phyloP scores from a whole-genome alignment of 805 yeast species.

The Wickerhamomyces sydowiorum region DNA sequence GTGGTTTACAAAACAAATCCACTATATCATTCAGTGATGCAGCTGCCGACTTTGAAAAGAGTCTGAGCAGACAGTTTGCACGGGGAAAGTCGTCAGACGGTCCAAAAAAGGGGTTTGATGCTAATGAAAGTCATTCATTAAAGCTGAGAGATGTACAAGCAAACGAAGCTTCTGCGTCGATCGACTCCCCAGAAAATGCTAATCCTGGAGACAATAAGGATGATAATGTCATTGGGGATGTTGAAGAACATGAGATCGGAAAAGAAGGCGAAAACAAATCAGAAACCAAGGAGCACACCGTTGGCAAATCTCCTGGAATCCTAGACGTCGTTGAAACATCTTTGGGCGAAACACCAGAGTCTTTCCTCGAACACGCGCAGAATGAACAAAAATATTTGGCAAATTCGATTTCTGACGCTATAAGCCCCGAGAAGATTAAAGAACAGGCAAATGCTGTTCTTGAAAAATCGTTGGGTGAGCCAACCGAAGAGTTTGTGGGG shows the following conservation, averaged over 20 bases:
- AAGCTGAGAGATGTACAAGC: too few relatives aligned
- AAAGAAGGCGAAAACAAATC: too few relatives aligned
- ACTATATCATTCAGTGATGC: neutral
- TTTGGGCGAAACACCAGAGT: constrained; percentile 7
- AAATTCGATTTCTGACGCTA: too few relatives aligned
- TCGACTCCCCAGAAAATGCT: too few relatives aligned
- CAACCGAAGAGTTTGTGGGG: neutral
- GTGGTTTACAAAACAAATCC: neutral
- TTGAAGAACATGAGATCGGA: too few relatives aligned
- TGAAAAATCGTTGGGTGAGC: constrained; percentile 3
- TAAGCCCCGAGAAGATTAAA: neutral
- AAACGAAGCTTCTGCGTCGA: too few relatives aligned
- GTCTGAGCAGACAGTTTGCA: neutral
- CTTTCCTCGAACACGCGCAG: constrained; percentile 4
- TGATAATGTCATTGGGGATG: too few relatives aligned
- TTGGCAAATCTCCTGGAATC: constrained; percentile 1
- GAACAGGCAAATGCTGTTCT: neutral
- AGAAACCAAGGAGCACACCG: too few relatives aligned
- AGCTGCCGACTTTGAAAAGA: neutral
- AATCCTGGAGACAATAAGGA: too few relatives aligned
- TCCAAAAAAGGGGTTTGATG: neutral
- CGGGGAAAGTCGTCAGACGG: too few relatives aligned
- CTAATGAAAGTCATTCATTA: too few relatives aligned
- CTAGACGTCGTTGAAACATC: constrained; percentile 1
- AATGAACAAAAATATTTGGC: neutral